These are phyloP conservation scores for Pseudogymnoascus sp. DNA, from an alignment of 2,329 filamentous ascomycete species.

Conservation along the genomic window DNA sequence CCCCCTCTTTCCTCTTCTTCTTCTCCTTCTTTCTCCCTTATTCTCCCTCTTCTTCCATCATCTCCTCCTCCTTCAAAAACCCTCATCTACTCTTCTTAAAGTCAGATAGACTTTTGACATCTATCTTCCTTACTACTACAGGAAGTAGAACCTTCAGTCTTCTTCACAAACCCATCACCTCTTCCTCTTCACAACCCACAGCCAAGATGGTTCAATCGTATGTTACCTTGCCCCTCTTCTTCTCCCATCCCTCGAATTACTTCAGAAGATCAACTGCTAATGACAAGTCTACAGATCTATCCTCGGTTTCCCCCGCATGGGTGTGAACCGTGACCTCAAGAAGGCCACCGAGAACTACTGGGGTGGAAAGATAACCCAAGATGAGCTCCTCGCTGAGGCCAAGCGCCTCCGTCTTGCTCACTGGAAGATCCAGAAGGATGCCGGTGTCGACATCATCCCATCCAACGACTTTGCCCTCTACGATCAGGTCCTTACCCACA, in stretches of 20 bases:
- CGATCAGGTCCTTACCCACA: slow-evolving; percentile 95
- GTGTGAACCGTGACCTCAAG: slow-evolving; percentile 97
- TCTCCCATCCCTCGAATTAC: not conserved
- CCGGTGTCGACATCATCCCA: slow-evolving; percentile 93
- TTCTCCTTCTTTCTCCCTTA: slow-evolving; percentile 12
- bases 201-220: slow-evolving; percentile 54
- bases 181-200: slow-evolving; percentile 12
- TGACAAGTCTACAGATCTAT: slow-evolving; percentile 42
- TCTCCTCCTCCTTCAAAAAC: slow-evolving; percentile 8
- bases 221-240: slow-evolving; percentile 24
- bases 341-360: slow-evolving; percentile 99
- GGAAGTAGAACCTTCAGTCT: not conserved
- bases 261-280: slow-evolving; percentile 13
- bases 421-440: slow-evolving; percentile 99
- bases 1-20: slow-evolving; percentile 13
- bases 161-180: slow-evolving; percentile 3
- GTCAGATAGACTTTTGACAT: not conserved
- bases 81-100: not conserved
- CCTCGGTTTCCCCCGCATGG: slow-evolving; percentile 99
- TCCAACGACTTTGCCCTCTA: slow-evolving; percentile 99
- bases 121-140: slow-evolving; percentile 7
- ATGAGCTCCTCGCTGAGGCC: slow-evolving; percentile 85
- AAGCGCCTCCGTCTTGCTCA: slow-evolving; percentile 94
- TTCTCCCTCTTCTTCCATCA: slow-evolving; percentile 12
- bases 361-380: slow-evolving; percentile 87